Evolutionary conservation across 176 grass and related monocot genomes (phyloP).

Genomic region (Aegilops bicornis): DNA sequence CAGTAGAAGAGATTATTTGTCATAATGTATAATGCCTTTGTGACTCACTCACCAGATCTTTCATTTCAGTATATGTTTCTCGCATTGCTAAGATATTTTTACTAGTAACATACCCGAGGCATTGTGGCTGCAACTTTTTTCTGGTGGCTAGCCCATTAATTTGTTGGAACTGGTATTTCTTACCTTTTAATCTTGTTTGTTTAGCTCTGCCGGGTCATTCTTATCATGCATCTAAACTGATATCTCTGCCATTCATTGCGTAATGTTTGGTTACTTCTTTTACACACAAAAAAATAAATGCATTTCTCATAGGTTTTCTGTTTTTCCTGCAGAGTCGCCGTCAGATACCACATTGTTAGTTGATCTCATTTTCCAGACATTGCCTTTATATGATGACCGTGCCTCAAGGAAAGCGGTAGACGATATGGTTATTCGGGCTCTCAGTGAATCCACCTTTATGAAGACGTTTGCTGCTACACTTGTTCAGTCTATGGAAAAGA

Average conservation of each 20-base stretch:
- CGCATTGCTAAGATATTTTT: neutral
- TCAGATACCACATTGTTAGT: slow-evolving; percentile 63
- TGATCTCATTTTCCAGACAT: slow-evolving; percentile 82
- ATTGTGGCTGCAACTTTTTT: neutral
- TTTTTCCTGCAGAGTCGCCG: slow-evolving; percentile 43
- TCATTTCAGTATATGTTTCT: neutral
- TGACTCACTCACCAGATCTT: neutral
- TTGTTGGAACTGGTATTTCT: neutral
- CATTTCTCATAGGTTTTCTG: slow-evolving; percentile 29
- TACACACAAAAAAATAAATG: neutral
- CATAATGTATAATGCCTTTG: neutral
- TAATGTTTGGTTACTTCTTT: neutral
- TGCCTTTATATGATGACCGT: slow-evolving; percentile 87
- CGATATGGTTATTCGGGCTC: slow-evolving; percentile 71
- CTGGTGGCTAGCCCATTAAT: neutral
- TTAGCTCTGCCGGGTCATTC: neutral
- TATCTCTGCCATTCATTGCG: neutral
- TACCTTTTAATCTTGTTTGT: neutral
- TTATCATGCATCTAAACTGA: neutral
- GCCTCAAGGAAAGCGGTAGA: slow-evolving; percentile 86
- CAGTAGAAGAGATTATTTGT: neutral
- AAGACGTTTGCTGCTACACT: slow-evolving; percentile 69
- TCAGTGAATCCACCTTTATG: slow-evolving; percentile 71
- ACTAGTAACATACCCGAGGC: neutral
- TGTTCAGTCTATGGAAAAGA: slow-evolving; percentile 88